These are phyloP conservation scores for Pisolithus microcarpus DNA, from an alignment of 768 basidiomycete genomes.

Conservation along the genomic window DNA sequence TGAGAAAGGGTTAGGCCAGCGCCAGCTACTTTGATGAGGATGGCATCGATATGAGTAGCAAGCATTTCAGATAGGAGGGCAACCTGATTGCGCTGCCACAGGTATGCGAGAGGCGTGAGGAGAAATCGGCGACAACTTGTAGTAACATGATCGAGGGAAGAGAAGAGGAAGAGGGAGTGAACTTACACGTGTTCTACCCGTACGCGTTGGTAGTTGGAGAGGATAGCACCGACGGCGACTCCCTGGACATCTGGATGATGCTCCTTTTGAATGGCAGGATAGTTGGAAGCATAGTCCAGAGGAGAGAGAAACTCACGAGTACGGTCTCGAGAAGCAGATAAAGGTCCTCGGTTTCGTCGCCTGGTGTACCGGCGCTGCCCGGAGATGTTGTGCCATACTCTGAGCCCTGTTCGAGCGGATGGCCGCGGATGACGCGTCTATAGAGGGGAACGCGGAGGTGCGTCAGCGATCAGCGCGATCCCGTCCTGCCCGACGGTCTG, in stretches of 20 bases:
- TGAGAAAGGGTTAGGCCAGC: conserved; percentile 76
- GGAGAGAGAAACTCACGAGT: conserved; percentile 45
- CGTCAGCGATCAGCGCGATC: conserved; percentile 76
- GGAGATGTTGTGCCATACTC: conserved; percentile 76
- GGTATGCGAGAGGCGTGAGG: conserved; percentile 74
- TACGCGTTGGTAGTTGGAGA: conserved; percentile 95
- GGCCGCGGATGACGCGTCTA: conserved; percentile 72
- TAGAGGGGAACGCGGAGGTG: conserved; percentile 84
- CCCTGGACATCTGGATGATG: conserved; percentile 77
- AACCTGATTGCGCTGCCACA: conserved; percentile 92
- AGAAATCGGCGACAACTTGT: conserved; percentile 72
- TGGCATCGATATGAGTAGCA: conserved; percentile 63
- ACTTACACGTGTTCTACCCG: conserved; percentile 95
- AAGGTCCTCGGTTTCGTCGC: conserved; percentile 97
- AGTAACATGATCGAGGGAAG: conserved; percentile 2
- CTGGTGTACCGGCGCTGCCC: conserved; percentile 46
- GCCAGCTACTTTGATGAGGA: conserved; percentile 94
- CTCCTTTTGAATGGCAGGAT: conserved; percentile 33
- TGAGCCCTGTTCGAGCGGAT: conserved; percentile 68
- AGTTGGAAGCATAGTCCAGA: conserved; percentile 1
- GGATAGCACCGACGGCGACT: conserved; percentile 91
- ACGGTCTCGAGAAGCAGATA: conserved; percentile 63
- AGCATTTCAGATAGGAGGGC: conserved; percentile 86
- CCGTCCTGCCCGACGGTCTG: conserved; percentile 99
- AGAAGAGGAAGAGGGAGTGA: background rate